Conservation (phyloP, 1,284 basidiomycete species). For the Peniophora sp. region DNA sequence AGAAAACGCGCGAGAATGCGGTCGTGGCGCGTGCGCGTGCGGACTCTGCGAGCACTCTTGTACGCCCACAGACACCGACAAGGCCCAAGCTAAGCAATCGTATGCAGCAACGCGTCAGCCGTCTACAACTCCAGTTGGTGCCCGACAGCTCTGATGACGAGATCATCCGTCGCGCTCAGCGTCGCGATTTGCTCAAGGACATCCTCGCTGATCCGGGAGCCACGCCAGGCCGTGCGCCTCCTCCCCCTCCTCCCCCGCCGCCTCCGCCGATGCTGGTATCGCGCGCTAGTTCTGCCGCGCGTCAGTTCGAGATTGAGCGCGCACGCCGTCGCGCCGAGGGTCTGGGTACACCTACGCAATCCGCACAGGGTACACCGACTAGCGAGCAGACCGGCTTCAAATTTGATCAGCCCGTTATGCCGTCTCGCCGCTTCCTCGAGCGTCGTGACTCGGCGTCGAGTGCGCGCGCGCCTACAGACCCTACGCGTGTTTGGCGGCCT, state of each 20-base stretch:
- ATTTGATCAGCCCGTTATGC: not conserved
- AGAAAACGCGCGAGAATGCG: conserved; percentile 10
- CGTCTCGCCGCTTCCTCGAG: not conserved
- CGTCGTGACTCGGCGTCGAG: not conserved
- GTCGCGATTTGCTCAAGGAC: conserved; percentile 8
- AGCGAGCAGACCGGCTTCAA: not conserved
- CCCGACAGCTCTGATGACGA: conserved; percentile 12
- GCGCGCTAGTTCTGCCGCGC: conserved; percentile 11
- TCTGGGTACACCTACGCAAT: conserved; percentile 6
- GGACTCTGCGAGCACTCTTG: not conserved
- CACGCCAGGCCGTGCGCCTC: conserved; percentile 4
- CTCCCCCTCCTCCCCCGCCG: conserved; percentile 3
- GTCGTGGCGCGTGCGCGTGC: conserved; percentile 11
- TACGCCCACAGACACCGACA: not conserved
- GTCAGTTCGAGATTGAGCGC: conserved; percentile 12
- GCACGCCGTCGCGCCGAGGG: conserved; percentile 7
- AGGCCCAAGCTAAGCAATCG: not conserved
- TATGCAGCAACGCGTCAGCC: not conserved
- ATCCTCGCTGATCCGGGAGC: conserved; percentile 9
- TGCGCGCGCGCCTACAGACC: not conserved
- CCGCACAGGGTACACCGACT: not conserved
- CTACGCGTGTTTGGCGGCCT: not conserved
- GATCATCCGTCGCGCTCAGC: conserved; percentile 6
- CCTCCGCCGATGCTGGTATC: conserved; percentile 5
- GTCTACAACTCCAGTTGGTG: conserved; percentile 6